Evolutionary conservation across 2,329 filamentous ascomycete genomes (phyloP), one percentile per base, ranked within the genome.

Genomic region (Cladosporium sp.): DNA sequence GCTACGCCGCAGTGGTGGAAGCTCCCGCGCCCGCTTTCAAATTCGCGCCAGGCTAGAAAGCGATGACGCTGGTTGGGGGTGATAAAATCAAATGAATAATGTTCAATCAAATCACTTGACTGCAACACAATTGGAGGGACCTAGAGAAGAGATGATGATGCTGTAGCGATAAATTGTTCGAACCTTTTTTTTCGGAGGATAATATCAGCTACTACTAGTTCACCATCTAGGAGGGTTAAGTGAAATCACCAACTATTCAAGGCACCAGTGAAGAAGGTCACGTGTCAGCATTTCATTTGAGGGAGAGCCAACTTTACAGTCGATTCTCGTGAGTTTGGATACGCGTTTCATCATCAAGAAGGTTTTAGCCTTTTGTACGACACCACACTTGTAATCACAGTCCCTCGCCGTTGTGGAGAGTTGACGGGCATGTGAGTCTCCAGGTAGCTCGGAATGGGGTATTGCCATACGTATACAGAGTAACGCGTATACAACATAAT

Each of bases 1-100:
- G 52, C 52, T 55, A 55, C 52, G 52, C 52, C 52, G 52, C 52
- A 55, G 41, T 7, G n/a, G n/a, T 55, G 52, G 52, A 30, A 55
- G 52, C 52, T 55, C 52, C 52, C 52, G 52, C 52, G 28, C 52
- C 28, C 52, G 15, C 52, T 47, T 47, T 21, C 60, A 41, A 63
- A 63, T 54, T 63, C 60, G 32, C 49, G 44, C 15, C 36, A 41
- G 38, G 38, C 7, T n/a, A 26, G 51, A 10, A n/a, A 21, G 18
- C 28, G n/a, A 61, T 51, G 44, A 61, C 15, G 38, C 38, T 44
- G 38, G 38, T 10, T 10, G 38, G 18, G 38, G 15, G 38, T 8
- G 12, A 44, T 15, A 10, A 21, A 44, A n/a, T n/a, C 38, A 44
- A n/a, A 44, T 44, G 18, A n/a, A 44, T 32, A 2, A 4, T 4